These are phyloP conservation scores for Cytospora leucostoma DNA, from an alignment of 2,329 filamentous ascomycete species.

Conservation along the genomic window DNA sequence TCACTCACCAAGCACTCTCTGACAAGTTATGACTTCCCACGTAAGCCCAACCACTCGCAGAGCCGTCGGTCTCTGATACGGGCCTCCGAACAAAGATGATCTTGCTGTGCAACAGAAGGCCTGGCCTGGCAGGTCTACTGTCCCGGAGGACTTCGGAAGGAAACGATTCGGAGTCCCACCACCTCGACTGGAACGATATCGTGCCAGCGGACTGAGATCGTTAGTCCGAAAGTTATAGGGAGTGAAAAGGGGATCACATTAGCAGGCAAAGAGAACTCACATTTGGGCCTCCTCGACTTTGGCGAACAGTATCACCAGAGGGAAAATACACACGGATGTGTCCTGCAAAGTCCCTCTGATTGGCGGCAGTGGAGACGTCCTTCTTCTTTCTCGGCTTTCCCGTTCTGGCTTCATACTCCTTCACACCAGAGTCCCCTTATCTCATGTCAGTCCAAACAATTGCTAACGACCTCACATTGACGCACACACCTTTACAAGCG, in stretches of 20 bases:
- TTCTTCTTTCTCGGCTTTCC: constrained; percentile 37
- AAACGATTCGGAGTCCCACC: constrained; percentile 71
- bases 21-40: constrained; percentile 90
- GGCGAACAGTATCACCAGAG: constrained; percentile 66
- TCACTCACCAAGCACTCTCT: constrained; percentile 81
- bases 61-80: constrained; percentile 12
- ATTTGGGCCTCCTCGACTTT: constrained; percentile 62
- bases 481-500: constrained; percentile 52
- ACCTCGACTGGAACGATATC: constrained; percentile 74
- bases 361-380: constrained; percentile 31
- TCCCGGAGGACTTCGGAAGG: constrained; percentile 73
- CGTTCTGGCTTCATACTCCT: constrained; percentile 47
- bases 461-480: not conserved
- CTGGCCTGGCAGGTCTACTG: constrained; percentile 68
- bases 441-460: constrained; percentile 30
- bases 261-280: constrained; percentile 43
- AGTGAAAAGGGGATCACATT: too few species aligned
- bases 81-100: constrained; percentile 54
- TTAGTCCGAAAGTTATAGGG: constrained; percentile 9
- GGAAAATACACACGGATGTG: constrained; percentile 80
- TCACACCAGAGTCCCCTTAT: constrained; percentile 45
- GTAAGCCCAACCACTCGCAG: constrained; percentile 69
- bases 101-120: constrained; percentile 88
- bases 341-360: constrained; percentile 39
- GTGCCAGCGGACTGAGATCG: constrained; percentile 67